Evolutionary conservation across 805 yeast genomes (phyloP).

Genomic region (Myxozyma geophila): DNA sequence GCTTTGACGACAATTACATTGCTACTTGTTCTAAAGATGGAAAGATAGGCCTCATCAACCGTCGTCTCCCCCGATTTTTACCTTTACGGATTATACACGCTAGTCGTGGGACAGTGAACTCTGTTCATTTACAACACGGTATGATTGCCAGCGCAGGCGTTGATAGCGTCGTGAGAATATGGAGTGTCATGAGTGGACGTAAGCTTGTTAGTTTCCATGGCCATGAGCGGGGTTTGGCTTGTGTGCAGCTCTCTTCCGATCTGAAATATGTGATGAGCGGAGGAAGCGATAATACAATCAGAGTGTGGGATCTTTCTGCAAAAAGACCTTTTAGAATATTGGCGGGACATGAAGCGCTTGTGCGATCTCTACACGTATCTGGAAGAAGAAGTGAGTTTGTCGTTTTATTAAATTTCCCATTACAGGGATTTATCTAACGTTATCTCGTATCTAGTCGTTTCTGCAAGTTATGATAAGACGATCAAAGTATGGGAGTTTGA

Average conservation of each 20-base stretch:
- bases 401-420: neutral
- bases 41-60: slow-evolving; percentile 42
- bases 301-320: slow-evolving; percentile 64
- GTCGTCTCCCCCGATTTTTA: slow-evolving; percentile 28
- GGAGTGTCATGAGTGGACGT: slow-evolving; percentile 76
- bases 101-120: slow-evolving; percentile 47
- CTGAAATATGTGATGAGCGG: slow-evolving; percentile 77
- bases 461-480: slow-evolving; percentile 47
- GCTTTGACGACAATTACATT: slow-evolving; percentile 39
- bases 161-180: slow-evolving; percentile 79
- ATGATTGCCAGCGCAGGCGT: slow-evolving; percentile 52
- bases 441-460: slow-evolving; percentile 38
- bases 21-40: slow-evolving; percentile 47
- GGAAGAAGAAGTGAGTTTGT: slow-evolving; percentile 31
- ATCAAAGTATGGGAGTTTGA: slow-evolving; percentile 47
- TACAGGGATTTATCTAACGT: neutral
- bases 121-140: slow-evolving; percentile 41
- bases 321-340: neutral
- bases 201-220: slow-evolving; percentile 71
- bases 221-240: slow-evolving; percentile 81
- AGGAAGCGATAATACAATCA: slow-evolving; percentile 81
- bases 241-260: slow-evolving; percentile 76
- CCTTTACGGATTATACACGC: slow-evolving; percentile 39
- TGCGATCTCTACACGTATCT: slow-evolving; percentile 54
- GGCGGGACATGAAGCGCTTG: slow-evolving; percentile 71